Evolutionary conservation across 257 asterid genomes (phyloP).

Genomic region (Pogostemon cablin): DNA sequence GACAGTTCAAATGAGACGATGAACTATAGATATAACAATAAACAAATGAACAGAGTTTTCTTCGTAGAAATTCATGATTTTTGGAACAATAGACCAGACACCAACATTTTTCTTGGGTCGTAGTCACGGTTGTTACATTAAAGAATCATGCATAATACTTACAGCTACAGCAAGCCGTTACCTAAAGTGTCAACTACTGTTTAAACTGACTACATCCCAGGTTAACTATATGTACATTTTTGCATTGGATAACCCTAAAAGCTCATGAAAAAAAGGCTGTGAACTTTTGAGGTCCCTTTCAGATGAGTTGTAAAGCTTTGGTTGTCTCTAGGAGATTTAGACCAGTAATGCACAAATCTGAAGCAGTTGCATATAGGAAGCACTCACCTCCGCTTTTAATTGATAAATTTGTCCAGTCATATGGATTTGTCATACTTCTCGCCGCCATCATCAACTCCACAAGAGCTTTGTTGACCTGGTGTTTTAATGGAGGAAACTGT

Average conservation of each 20-base stretch:
- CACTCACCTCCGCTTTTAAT: constrained; percentile 66
- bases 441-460: constrained; percentile 74
- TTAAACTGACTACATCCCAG: neutral
- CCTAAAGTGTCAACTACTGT: neutral
- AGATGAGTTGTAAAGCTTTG: constrained; percentile 12
- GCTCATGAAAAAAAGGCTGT: constrained; percentile 15
- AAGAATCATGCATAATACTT: constrained; percentile 7
- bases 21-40: neutral
- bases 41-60: neutral
- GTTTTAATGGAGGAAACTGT: neutral
- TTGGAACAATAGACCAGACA: constrained; percentile 19
- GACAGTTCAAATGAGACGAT: neutral
- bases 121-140: constrained; percentile 20
- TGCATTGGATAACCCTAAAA: constrained; percentile 2
- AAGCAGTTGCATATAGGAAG: constrained; percentile 23
- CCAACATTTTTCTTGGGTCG: constrained; percentile 28
- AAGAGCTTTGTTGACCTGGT: constrained; percentile 87
- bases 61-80: neutral
- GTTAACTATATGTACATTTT: neutral
- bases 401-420: constrained; percentile 86
- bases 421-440: constrained; percentile 41
- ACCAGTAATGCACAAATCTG: constrained; percentile 32
- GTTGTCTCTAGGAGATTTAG: constrained; percentile 24
- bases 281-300: neutral
- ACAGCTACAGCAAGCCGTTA: neutral